phyloP scores from a whole-genome alignment of 805 yeast genomes.

The Candida yuanshanica region DNA sequence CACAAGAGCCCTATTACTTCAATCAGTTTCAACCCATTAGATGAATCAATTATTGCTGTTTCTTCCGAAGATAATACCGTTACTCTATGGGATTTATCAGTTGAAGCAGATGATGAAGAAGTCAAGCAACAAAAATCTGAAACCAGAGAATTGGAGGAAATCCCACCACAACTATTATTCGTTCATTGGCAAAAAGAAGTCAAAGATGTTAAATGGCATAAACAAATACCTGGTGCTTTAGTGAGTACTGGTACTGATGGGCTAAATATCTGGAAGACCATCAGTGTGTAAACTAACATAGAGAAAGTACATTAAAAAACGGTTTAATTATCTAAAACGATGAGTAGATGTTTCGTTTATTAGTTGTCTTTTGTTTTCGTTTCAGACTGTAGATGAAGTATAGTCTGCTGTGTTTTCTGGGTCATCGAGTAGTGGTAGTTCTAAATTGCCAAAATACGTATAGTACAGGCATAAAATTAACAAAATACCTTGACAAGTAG shows the following conservation, averaged over 20 bases:
- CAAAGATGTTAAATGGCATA: slow-evolving; percentile 97
- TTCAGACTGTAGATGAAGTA: neutral
- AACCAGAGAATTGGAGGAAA: slow-evolving; percentile 73
- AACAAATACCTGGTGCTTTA: slow-evolving; percentile 92
- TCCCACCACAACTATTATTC: slow-evolving; percentile 92
- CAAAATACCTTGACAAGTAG: slow-evolving; percentile 56
- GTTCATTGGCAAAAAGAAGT: slow-evolving; percentile 98
- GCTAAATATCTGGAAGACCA: slow-evolving; percentile 91
- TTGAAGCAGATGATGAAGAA: slow-evolving; percentile 98
- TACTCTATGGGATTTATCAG: slow-evolving; percentile 96
- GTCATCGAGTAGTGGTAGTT: neutral
- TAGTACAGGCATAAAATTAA: slow-evolving; percentile 58
- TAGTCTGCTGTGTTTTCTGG: neutral
- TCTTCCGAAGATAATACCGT: slow-evolving; percentile 96
- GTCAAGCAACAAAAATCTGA: slow-evolving; percentile 79
- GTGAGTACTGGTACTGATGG: slow-evolving; percentile 96
- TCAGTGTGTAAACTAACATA: slow-evolving; percentile 57
- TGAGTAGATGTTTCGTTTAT: neutral
- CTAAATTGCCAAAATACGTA: slow-evolving; percentile 13
- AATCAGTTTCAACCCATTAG: slow-evolving; percentile 89
- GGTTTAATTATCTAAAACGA: neutral
- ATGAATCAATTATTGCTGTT: slow-evolving; percentile 93
- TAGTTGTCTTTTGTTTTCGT: neutral
- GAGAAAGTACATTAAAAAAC: neutral
- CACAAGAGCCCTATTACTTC: slow-evolving; percentile 92